phyloP scores from a whole-genome alignment of 352 stramenopile genomes.

The Pythium grandisporangium region DNA sequence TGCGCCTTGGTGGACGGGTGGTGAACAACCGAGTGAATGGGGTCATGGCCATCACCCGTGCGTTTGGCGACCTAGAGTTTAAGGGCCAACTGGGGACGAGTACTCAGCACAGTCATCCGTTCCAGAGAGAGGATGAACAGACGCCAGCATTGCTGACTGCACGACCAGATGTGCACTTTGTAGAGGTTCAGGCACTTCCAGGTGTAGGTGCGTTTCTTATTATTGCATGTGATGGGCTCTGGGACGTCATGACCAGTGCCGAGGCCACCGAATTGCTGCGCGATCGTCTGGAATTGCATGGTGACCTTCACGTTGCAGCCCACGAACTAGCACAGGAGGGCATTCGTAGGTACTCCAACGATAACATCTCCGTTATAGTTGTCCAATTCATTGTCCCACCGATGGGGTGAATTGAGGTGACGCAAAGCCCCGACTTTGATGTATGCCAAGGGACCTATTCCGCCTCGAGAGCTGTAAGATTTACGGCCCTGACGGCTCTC shows the following conservation, averaged over 20 bases:
- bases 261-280: constrained; percentile 45
- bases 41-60: constrained; percentile 78
- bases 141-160: constrained; percentile 41
- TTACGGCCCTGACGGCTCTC: too few relatives aligned
- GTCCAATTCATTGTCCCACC: too few relatives aligned
- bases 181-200: constrained; percentile 30
- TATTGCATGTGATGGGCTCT: constrained; percentile 77
- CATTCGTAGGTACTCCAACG: constrained; percentile 63
- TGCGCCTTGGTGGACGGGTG: constrained; percentile 43
- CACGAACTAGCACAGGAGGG: constrained; percentile 68
- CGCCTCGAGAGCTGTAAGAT: too few relatives aligned
- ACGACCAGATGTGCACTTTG: constrained; percentile 31
- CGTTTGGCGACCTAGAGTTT: constrained; percentile 80
- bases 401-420: too few relatives aligned
- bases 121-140: constrained; percentile 40
- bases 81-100: constrained; percentile 33
- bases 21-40: constrained; percentile 82
- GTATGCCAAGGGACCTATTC: too few relatives aligned
- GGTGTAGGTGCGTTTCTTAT: constrained; percentile 50
- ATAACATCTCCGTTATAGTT: constrained; percentile 72
- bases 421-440: too few relatives aligned
- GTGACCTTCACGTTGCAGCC: constrained; percentile 42
- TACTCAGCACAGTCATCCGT: constrained; percentile 15
- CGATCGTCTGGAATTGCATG: constrained; percentile 36
- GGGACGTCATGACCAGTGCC: constrained; percentile 71